These are phyloP conservation scores for Diaporthe sp. DNA, from an alignment of 2,329 filamentous ascomycete genomes.

Conservation along the genomic window DNA sequence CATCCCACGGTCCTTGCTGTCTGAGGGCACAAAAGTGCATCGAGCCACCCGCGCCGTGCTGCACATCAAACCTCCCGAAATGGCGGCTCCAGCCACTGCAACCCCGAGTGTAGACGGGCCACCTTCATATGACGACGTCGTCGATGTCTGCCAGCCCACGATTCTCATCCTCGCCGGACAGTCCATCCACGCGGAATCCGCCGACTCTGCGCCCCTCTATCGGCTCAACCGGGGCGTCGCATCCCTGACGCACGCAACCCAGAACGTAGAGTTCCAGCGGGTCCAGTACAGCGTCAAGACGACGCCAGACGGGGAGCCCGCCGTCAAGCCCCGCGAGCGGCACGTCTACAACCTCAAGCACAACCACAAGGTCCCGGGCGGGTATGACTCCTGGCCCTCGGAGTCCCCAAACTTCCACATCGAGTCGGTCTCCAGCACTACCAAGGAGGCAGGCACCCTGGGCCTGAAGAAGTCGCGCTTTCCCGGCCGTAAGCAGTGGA, in stretches of 20 bases:
- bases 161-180: constrained; percentile 46
- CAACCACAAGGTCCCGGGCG: not conserved
- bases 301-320: constrained; percentile 39
- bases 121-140: not conserved
- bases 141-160: constrained; percentile 41
- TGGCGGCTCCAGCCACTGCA: not conserved
- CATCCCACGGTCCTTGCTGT: not conserved
- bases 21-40: not conserved
- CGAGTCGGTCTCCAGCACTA: constrained; percentile 39
- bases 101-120: not conserved
- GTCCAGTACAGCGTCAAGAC: constrained; percentile 43
- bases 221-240: constrained; percentile 46
- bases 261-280: constrained; percentile 44
- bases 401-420: constrained; percentile 44
- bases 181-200: constrained; percentile 46
- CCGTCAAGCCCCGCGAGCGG: constrained; percentile 40
- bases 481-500: constrained; percentile 35
- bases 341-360: constrained; percentile 46
- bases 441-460: constrained; percentile 31
- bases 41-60: not conserved
- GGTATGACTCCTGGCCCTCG: constrained; percentile 37
- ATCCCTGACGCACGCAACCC: constrained; percentile 41
- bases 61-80: not conserved
- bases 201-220: constrained; percentile 44
- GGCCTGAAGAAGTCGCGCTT: constrained; percentile 39